Percentiles rank a stretch among this genome's conserved stretches.
phyloP scores from a whole-genome alignment of 768 basidiomycete genomes.

The Leucocoprinus birnbaumii region DNA sequence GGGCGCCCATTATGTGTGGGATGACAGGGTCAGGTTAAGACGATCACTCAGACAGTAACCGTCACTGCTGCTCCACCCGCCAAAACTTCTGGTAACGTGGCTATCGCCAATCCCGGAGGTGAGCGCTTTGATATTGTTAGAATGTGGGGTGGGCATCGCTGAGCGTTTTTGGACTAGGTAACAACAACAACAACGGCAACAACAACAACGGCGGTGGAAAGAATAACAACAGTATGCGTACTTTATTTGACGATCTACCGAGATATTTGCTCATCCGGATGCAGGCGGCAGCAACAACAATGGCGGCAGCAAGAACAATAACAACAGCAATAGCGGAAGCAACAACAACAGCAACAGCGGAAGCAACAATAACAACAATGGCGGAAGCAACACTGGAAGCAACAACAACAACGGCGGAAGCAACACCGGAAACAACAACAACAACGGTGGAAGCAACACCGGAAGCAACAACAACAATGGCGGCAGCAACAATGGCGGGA shows the following conservation, averaged over 20 bases:
- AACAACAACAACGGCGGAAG: conserved; percentile 9
- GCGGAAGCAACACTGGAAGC: not conserved
- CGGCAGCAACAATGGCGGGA: conserved; percentile 10
- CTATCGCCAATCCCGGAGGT: not conserved
- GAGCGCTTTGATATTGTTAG: conserved; percentile 1
- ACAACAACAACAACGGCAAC: not conserved
- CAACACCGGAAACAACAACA: conserved; percentile 4
- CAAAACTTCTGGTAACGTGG: conserved; percentile 3
- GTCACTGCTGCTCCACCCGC: conserved; percentile 27
- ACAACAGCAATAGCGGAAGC: conserved; percentile 8
- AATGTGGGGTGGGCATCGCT: not conserved
- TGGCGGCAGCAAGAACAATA: not conserved
- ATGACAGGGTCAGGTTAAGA: conserved; percentile 13
- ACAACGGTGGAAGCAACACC: conserved; percentile 9
- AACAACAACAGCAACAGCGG: conserved; percentile 15
- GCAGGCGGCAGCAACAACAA: too few species aligned
- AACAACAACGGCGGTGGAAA: conserved; percentile 2
- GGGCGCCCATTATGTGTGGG: conserved; percentile 11
- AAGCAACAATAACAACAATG: conserved; percentile 9
- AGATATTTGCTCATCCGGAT: too few species aligned
- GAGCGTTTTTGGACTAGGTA: not conserved
- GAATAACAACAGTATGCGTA: not conserved
- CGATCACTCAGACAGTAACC: conserved; percentile 27
- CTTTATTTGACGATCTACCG: not conserved
- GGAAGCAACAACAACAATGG: conserved; percentile 10